Percentiles rank a stretch among this genome's conserved stretches.
These are phyloP conservation scores for Ophiocordyceps camponoti-floridani DNA, from an alignment of 2,329 filamentous ascomycete genomes.

Conservation along the genomic window DNA sequence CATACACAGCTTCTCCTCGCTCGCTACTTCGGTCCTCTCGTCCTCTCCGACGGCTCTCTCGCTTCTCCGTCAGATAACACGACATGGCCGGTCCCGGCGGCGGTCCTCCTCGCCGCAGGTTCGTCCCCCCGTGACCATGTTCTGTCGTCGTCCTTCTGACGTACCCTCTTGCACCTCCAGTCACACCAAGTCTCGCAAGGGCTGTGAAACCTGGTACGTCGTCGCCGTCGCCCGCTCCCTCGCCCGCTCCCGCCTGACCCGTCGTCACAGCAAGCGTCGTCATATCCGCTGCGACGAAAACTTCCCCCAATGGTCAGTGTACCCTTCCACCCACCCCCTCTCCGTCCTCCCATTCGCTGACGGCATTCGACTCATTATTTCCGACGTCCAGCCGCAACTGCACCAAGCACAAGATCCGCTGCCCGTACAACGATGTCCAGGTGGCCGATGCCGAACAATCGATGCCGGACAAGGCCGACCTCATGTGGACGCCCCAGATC, in stretches of 20 bases:
- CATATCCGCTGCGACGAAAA: conserved; percentile 97
- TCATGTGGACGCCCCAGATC: conserved; percentile 77
- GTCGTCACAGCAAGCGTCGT: conserved; percentile 52
- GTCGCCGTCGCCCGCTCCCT: background rate
- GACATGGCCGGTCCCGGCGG: conserved; percentile 85
- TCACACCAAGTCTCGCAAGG: conserved; percentile 97
- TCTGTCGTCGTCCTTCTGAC: background rate
- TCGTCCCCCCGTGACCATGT: conserved; percentile 10
- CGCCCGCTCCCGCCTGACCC: conserved; percentile 3
- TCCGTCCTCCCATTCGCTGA: too few species aligned
- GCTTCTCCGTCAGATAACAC: conserved; percentile 2
- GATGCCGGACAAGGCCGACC: conserved; percentile 43
- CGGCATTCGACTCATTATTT: background rate
- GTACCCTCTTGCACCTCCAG: conserved; percentile 24
- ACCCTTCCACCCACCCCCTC: too few species aligned
- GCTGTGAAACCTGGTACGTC: conserved; percentile 74
- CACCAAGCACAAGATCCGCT: conserved; percentile 96
- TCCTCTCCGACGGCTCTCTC: conserved; percentile 1
- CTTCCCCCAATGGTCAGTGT: conserved; percentile 79
- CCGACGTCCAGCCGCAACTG: conserved; percentile 64
- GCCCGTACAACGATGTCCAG: conserved; percentile 87
- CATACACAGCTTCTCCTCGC: background rate
- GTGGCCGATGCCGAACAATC: conserved; percentile 42
- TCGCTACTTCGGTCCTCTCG: background rate
- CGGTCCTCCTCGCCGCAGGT: conserved; percentile 67